phyloP scores from a whole-genome alignment of 257 asterid species.

The Ophiorrhiza pumila region DNA sequence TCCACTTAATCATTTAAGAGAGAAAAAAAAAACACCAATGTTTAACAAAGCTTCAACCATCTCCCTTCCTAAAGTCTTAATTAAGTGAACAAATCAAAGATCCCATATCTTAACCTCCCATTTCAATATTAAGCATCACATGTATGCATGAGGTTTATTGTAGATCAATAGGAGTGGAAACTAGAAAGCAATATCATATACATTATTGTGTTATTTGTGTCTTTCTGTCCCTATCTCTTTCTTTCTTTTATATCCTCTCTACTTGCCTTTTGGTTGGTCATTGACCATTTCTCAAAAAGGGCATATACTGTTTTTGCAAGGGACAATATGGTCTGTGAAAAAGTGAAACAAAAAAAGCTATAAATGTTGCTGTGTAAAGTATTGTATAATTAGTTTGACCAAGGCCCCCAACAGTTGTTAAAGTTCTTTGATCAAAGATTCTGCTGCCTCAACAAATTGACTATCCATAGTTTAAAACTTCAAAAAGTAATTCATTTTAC shows the following conservation, averaged over 20 bases:
- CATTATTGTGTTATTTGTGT: not conserved
- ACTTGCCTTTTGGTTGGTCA: not conserved
- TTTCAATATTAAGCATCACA: not conserved
- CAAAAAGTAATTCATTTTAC: not conserved
- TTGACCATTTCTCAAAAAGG: slow-evolving; percentile 14
- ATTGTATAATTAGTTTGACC: not conserved
- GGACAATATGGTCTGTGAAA: slow-evolving; percentile 2
- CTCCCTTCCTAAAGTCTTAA: not conserved
- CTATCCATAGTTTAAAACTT: too few species aligned
- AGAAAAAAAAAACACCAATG: slow-evolving; percentile 2
- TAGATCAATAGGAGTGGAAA: not conserved
- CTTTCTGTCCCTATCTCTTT: not conserved
- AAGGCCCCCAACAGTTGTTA: not conserved
- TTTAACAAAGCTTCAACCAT: not conserved
- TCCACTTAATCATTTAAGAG: slow-evolving; percentile 16
- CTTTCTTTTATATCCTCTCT: not conserved
- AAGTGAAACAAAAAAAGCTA: slow-evolving; percentile 1
- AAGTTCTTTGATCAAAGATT: not conserved
- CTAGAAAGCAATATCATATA: not conserved
- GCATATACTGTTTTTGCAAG: not conserved
- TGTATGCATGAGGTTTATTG: not conserved
- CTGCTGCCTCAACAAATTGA: not conserved
- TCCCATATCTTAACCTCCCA: slow-evolving; percentile 8
- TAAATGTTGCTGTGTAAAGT: not conserved
- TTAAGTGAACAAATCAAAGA: slow-evolving; percentile 6